Evolutionary conservation across 352 stramenopile species (phyloP).

Genomic region (Phytophthora colocasiae): DNA sequence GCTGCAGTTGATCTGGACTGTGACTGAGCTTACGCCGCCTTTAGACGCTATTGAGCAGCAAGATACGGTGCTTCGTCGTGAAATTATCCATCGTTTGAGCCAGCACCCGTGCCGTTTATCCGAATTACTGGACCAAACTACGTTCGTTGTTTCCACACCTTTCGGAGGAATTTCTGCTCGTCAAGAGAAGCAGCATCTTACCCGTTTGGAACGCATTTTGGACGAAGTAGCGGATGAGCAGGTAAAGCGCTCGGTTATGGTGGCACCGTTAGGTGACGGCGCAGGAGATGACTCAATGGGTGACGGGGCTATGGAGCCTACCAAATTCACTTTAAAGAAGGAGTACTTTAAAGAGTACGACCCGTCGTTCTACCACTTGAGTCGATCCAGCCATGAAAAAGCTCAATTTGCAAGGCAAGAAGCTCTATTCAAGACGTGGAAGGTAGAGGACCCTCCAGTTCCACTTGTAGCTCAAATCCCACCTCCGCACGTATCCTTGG

Average conservation of each 20-base stretch:
- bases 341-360: constrained; percentile 85
- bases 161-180: constrained; percentile 69
- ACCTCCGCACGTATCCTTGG: constrained; percentile 60
- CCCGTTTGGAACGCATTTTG: constrained; percentile 65
- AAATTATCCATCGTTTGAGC: constrained; percentile 89
- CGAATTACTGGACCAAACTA: constrained; percentile 82
- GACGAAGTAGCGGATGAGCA: constrained; percentile 81
- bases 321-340: constrained; percentile 82
- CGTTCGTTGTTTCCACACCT: constrained; percentile 73
- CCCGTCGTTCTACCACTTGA: constrained; percentile 82
- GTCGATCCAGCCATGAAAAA: constrained; percentile 77
- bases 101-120: constrained; percentile 77
- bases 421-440: constrained; percentile 86
- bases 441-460: constrained; percentile 70
- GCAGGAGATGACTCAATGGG: constrained; percentile 43
- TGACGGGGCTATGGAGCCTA: constrained; percentile 67
- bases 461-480: constrained; percentile 70
- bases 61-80: constrained; percentile 77
- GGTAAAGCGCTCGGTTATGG: constrained; percentile 47
- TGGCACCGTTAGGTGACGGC: constrained; percentile 39
- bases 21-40: constrained; percentile 83
- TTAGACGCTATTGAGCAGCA: constrained; percentile 64
- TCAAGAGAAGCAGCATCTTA: constrained; percentile 74
- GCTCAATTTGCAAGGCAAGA: constrained; percentile 82
- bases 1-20: constrained; percentile 85